Conservation (phyloP, 2,329 filamentous ascomycete genomes). For the Paraphoma sp. region DNA sequence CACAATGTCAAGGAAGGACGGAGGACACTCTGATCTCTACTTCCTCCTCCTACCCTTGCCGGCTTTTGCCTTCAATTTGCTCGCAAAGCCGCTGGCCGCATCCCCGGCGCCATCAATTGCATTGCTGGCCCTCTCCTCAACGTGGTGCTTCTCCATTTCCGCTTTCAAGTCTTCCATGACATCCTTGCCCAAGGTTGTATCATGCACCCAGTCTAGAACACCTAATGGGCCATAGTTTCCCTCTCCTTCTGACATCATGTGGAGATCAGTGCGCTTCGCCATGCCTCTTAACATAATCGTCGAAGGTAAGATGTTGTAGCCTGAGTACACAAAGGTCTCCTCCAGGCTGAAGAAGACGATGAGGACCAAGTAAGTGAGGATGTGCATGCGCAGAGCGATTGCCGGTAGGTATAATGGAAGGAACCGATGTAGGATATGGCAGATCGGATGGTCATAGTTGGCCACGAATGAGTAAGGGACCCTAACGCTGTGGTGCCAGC, state of each 20-base stretch:
- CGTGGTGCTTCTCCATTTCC: slow-evolving; percentile 63
- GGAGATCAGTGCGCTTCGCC: slow-evolving; percentile 63
- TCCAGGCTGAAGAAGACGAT: slow-evolving; percentile 68
- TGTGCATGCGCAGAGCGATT: slow-evolving; percentile 69
- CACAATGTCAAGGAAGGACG: neutral
- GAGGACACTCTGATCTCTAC: slow-evolving; percentile 5
- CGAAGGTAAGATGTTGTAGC: slow-evolving; percentile 68
- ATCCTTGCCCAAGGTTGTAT: slow-evolving; percentile 60
- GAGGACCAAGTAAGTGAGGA: slow-evolving; percentile 74
- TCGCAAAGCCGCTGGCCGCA: slow-evolving; percentile 37
- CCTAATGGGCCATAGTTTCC: slow-evolving; percentile 71
- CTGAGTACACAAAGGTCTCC: slow-evolving; percentile 71
- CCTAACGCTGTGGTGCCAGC: slow-evolving; percentile 65
- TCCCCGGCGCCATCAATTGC: slow-evolving; percentile 44
- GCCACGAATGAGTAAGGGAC: slow-evolving; percentile 69
- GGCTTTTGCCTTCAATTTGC: slow-evolving; percentile 33
- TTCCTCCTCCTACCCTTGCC: slow-evolving; percentile 37
- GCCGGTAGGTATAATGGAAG: slow-evolving; percentile 71
- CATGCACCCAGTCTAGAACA: slow-evolving; percentile 53
- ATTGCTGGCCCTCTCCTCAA: slow-evolving; percentile 52
- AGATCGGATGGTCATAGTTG: slow-evolving; percentile 72
- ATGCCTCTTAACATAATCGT: slow-evolving; percentile 64
- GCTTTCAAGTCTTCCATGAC: slow-evolving; percentile 62
- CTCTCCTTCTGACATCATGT: slow-evolving; percentile 62
- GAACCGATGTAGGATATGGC: slow-evolving; percentile 68